A percentile compares a stretch with the other conserved stretches of the same genome.
Evolutionary conservation across 106 monocot genomes (phyloP).

Genomic region (Amphibolis antarctica): DNA sequence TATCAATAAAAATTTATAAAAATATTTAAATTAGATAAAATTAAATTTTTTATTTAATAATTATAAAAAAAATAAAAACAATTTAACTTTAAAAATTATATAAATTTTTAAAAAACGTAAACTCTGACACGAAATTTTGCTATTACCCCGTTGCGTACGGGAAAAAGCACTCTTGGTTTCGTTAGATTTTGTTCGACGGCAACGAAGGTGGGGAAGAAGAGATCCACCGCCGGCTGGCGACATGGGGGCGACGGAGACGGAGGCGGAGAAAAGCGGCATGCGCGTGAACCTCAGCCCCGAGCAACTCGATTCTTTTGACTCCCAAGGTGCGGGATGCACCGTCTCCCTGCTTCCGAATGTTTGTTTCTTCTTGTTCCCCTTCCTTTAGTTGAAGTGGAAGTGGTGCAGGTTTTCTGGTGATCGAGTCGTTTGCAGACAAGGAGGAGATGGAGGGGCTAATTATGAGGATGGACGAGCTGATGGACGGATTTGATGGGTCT

Average conservation of each 20-base stretch:
- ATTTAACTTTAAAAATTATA: no score
- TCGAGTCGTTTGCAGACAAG: constrained; percentile 58
- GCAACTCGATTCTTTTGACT: constrained; percentile 56
- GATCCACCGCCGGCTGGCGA: no score
- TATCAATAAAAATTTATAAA: no score
- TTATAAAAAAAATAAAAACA: no score
- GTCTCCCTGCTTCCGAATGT: background rate
- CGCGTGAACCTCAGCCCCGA: constrained; percentile 42
- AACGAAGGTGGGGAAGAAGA: no score
- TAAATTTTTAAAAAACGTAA: no score
- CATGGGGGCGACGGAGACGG: background rate
- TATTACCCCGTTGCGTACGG: no score
- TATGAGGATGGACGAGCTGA: constrained; percentile 59
- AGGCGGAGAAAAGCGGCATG: constrained; percentile 18
- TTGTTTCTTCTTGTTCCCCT: background rate
- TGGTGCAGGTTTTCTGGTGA: constrained; percentile 58
- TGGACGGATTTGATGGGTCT: constrained; percentile 56
- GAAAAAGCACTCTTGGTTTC: no score
- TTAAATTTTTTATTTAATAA: no score
- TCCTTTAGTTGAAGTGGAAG: background rate
- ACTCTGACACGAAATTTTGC: no score
- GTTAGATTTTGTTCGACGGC: no score
- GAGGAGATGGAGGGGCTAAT: constrained; percentile 61
- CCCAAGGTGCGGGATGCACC: constrained; percentile 38
- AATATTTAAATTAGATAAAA: no score